Percentiles rank a stretch among this genome's conserved stretches.
These are phyloP conservation scores for Ustilago vetiveriae DNA, from an alignment of 1,284 basidiomycete species.

Conservation along the genomic window DNA sequence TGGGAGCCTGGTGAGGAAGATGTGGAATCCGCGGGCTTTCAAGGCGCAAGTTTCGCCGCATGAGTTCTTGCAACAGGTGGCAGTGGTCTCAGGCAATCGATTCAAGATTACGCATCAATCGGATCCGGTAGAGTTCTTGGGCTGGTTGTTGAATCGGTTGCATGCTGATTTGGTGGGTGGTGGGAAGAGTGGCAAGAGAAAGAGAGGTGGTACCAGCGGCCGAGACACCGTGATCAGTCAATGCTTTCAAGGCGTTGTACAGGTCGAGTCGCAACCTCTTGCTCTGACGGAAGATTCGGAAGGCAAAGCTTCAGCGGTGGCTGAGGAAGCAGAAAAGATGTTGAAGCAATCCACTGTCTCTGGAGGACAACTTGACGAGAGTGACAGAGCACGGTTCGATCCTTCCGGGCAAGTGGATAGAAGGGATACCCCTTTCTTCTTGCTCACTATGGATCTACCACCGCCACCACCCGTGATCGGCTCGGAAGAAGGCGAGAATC, in stretches of 20 bases:
- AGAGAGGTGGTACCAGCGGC: constrained; percentile 13
- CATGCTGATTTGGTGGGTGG: constrained; percentile 79
- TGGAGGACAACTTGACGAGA: constrained; percentile 56
- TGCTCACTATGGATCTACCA: constrained; percentile 93
- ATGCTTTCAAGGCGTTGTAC: constrained; percentile 92
- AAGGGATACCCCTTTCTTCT: constrained; percentile 88
- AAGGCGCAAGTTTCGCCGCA: constrained; percentile 98
- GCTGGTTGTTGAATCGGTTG: constrained; percentile 92
- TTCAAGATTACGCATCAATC: constrained; percentile 92
- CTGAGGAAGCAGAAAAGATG: constrained; percentile 11
- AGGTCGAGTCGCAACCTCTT: constrained; percentile 81
- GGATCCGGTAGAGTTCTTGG: constrained; percentile 94
- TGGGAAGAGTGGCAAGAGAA: constrained; percentile 70
- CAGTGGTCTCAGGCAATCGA: constrained; percentile 83
- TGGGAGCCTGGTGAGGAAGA: constrained; percentile 83
- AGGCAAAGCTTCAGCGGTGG: neutral
- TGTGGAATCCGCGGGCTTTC: constrained; percentile 82
- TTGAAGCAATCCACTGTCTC: neutral
- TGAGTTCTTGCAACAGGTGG: constrained; percentile 96
- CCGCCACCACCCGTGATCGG: constrained; percentile 91
- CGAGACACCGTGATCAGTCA: constrained; percentile 77
- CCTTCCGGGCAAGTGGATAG: constrained; percentile 77
- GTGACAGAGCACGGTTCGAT: constrained; percentile 56
- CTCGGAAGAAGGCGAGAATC: constrained; percentile 84
- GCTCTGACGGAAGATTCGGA: constrained; percentile 8